Conservation (phyloP, 805 yeast genomes). For the Priceomyces castillae region DNA sequence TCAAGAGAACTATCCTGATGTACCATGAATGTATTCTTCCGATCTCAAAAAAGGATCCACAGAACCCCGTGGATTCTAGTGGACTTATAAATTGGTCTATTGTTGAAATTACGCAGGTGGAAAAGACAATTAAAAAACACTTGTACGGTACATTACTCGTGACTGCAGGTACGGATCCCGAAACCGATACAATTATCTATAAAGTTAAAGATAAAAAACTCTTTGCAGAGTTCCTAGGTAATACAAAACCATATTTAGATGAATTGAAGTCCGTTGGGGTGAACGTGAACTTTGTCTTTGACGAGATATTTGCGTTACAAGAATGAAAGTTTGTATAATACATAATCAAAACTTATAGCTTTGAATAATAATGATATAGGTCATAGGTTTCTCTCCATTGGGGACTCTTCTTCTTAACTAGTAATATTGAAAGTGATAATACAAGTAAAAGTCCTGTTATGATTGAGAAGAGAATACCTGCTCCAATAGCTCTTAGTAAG, state of each 20-base stretch:
- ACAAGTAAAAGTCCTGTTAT: constrained; percentile 55
- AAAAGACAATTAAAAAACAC: constrained; percentile 61
- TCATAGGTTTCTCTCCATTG: constrained; percentile 63
- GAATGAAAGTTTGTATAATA: constrained; percentile 2
- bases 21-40: constrained; percentile 52
- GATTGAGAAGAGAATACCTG: constrained; percentile 69
- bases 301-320: constrained; percentile 27
- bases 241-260: constrained; percentile 56
- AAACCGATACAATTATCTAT: constrained; percentile 25
- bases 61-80: constrained; percentile 43
- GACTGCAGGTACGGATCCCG: constrained; percentile 33
- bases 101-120: constrained; percentile 58
- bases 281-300: constrained; percentile 69
- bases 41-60: constrained; percentile 27
- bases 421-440: constrained; percentile 39
- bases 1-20: constrained; percentile 55
- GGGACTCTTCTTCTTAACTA: constrained; percentile 56
- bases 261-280: constrained; percentile 65
- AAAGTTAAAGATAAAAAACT: constrained; percentile 34
- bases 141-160: constrained; percentile 58
- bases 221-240: constrained; percentile 53
- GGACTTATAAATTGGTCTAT: constrained; percentile 76
- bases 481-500: constrained; percentile 59
- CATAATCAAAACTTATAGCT: constrained; percentile 22
- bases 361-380: constrained; percentile 54